Conservation (phyloP, 75 land plant genomes). For the Sequoia sempervirens region DNA sequence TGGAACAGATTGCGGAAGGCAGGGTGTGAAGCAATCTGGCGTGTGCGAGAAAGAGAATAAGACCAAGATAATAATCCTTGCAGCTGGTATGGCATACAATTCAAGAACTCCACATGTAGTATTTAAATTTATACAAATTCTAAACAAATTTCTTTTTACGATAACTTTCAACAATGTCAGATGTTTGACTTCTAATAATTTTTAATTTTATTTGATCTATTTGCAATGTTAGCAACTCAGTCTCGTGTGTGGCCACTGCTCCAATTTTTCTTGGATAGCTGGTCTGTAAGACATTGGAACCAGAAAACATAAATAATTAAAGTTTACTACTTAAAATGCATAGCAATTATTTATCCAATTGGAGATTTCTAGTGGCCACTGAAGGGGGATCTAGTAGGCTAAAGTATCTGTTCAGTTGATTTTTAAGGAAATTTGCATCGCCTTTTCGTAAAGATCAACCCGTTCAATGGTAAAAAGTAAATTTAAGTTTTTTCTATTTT, state of each 20-base stretch:
- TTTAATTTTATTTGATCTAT: background rate
- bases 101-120: background rate
- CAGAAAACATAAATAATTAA: background rate
- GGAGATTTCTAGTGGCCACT: background rate
- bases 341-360: background rate
- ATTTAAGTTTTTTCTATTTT: too few species aligned
- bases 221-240: background rate
- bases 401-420: background rate
- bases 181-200: background rate
- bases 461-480: too few species aligned
- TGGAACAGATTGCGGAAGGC: background rate
- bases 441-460: too few species aligned
- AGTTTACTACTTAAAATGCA: background rate
- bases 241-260: background rate
- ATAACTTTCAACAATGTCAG: background rate
- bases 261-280: background rate
- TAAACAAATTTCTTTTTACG: background rate
- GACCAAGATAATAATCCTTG: slow-evolving; percentile 4
- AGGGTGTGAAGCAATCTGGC: background rate
- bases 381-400: background rate
- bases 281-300: background rate
- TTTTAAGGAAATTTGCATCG: too few species aligned
- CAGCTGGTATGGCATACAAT: slow-evolving; percentile 6
- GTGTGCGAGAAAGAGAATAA: background rate
- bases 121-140: background rate